Base-by-base conservation (phyloP, 2,329 filamentous ascomycete genomes). In the Seiridium cupressi region DNA sequence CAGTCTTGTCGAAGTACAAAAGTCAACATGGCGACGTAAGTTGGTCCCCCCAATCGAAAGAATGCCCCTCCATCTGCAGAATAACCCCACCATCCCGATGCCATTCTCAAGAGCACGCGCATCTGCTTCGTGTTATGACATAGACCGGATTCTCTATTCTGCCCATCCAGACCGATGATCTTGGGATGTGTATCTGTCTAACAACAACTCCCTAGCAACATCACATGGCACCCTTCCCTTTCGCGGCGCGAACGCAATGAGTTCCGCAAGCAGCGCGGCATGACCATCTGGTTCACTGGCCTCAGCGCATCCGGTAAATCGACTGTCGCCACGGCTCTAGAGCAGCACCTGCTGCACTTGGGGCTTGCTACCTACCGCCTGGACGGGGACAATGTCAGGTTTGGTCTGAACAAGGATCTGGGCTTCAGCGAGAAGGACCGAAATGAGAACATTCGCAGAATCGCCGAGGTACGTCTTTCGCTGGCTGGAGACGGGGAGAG, bases 281-380 rank as follows among this genome's bases (percentile, higher is more conserved):
- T 96, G 75, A 99, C 95, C 60, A 89, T 99, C 79, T 99, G 95
- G 95, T 91, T 99, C 74, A 99, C 95, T 1, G 95, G 95, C 58
- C 91, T 99, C 65, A 96, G 92, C 44, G 95, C 94, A 56, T 97
- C 92, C 0, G 95, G 95, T 73, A 99, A 99, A 80, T 97, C 94
- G 57, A 99, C 95, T 61, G 92, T 99, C 64, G 95, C 95, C 59
- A 96, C 92, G 3, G 95, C 95, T 13, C 90, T 99, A 46, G 95
- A 99, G 83, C 94, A 97, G 81, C 93, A 97, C 77, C 89, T 99
- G 40, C 87, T 99, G 59, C 93, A 96, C 76, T 84, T 92, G 9
- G 90, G 89, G 48, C 81, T 95, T 56, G 81, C 89, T 59, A 91
- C 93, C 62, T 99, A 99, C 85, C 89, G 95, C 57, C 89, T 99